Evolutionary conservation across 2,329 filamentous ascomycete species (phyloP).

Genomic region (Seiridium cupressi): DNA sequence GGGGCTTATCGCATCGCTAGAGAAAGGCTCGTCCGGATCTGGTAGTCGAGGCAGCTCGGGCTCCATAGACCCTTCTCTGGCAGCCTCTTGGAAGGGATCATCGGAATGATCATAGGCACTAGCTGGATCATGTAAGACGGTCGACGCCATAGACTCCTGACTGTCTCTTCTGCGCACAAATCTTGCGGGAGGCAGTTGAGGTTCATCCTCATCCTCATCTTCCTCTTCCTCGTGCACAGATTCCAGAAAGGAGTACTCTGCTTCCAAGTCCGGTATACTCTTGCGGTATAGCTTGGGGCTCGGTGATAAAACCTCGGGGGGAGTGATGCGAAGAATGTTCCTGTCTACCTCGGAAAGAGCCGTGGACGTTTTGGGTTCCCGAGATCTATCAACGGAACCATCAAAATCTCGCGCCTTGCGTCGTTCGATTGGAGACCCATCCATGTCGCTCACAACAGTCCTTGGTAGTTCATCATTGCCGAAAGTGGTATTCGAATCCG

Average conservation of each 20-base stretch:
- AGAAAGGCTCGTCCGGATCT: slow-evolving; percentile 27
- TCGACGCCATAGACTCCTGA: slow-evolving; percentile 31
- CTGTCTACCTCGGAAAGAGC: slow-evolving; percentile 23
- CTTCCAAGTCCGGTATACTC: slow-evolving; percentile 18
- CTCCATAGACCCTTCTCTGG: slow-evolving; percentile 41
- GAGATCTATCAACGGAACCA: slow-evolving; percentile 16
- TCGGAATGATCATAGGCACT: slow-evolving; percentile 30
- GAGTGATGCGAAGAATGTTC: slow-evolving; percentile 24
- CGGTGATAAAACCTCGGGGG: slow-evolving; percentile 15
- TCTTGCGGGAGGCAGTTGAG: slow-evolving; percentile 24
- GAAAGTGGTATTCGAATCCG: slow-evolving; percentile 7
- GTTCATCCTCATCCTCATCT: slow-evolving; percentile 14
- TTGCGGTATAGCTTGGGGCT: slow-evolving; percentile 12
- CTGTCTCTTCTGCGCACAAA: slow-evolving; percentile 21
- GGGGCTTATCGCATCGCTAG: slow-evolving; percentile 39
- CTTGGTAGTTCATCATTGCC: neutral
- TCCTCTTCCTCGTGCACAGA: slow-evolving; percentile 28
- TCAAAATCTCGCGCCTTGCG: slow-evolving; percentile 12
- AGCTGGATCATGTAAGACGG: slow-evolving; percentile 30
- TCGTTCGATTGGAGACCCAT: neutral
- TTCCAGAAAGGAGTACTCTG: slow-evolving; percentile 27
- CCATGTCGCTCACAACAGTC: neutral
- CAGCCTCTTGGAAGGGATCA: slow-evolving; percentile 26
- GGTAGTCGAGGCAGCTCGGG: slow-evolving; percentile 36
- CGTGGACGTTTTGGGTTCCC: slow-evolving; percentile 6